These are phyloP conservation scores for Saturnispora saitoi DNA, from an alignment of 805 yeast species.

Conservation along the genomic window DNA sequence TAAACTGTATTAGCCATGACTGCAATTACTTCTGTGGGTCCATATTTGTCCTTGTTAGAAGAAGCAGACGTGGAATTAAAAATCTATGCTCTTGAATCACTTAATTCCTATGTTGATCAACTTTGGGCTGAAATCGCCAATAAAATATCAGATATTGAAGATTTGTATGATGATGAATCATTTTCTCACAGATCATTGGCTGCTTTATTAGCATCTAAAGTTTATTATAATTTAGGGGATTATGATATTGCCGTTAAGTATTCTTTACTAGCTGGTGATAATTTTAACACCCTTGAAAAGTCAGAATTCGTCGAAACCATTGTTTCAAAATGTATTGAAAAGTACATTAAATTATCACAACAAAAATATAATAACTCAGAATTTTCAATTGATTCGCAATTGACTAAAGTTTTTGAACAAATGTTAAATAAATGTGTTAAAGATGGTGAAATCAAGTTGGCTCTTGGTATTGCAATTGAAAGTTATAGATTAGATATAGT, in stretches of 20 bases:
- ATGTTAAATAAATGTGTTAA: constrained; percentile 78
- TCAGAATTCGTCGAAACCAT: constrained; percentile 91
- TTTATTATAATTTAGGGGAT: constrained; percentile 85
- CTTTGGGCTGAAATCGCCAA: constrained; percentile 98
- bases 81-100: constrained; percentile 73
- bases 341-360: constrained; percentile 62
- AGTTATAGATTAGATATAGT: constrained; percentile 79
- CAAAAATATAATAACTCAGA: constrained; percentile 29
- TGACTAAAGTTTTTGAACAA: constrained; percentile 66
- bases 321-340: constrained; percentile 85
- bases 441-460: constrained; percentile 66
- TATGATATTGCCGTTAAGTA: constrained; percentile 83
- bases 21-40: constrained; percentile 68
- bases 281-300: constrained; percentile 64
- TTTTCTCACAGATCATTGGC: constrained; percentile 71
- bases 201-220: constrained; percentile 87
- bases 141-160: constrained; percentile 79
- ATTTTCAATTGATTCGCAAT: constrained; percentile 46
- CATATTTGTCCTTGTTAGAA: constrained; percentile 78
- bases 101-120: constrained; percentile 78
- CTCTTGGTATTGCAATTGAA: constrained; percentile 86
- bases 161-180: constrained; percentile 72
- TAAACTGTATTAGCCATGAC: constrained; percentile 16
- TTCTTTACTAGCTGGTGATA: constrained; percentile 76
- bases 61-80: constrained; percentile 75